These are phyloP conservation scores for Pseudozyma thailandica DNA, from an alignment of 1,284 basidiomycete genomes.

Conservation along the genomic window DNA sequence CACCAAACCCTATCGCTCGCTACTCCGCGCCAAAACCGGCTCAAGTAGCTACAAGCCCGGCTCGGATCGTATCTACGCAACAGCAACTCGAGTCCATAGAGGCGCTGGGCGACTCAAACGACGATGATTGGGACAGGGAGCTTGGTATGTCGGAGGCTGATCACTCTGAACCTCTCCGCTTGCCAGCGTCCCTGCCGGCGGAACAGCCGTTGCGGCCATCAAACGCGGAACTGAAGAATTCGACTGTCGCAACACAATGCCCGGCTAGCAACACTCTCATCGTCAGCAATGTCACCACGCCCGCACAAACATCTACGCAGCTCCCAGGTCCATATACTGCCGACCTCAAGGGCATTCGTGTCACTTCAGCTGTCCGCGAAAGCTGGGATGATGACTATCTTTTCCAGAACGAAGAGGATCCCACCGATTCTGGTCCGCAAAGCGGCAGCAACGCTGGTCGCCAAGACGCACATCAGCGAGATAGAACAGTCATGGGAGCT, in stretches of 20 bases:
- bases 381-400: slow-evolving; percentile 60
- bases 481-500: background rate
- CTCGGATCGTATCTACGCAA: background rate
- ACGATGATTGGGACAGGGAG: slow-evolving; percentile 42
- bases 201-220: slow-evolving; percentile 1
- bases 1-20: background rate
- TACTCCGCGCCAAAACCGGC: background rate
- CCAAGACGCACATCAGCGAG: background rate
- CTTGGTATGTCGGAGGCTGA: slow-evolving; percentile 32
- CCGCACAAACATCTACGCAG: background rate
- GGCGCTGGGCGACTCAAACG: slow-evolving; percentile 13
- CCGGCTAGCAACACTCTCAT: slow-evolving; percentile 6
- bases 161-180: slow-evolving; percentile 25
- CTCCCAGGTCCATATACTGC: slow-evolving; percentile 8
- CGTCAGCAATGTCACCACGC: slow-evolving; percentile 2
- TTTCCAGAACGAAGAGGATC: slow-evolving; percentile 45
- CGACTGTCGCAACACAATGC: background rate
- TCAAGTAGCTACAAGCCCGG: background rate
- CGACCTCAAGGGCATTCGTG: slow-evolving; percentile 34
- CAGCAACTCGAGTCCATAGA: background rate
- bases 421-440: slow-evolving; percentile 1
- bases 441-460: background rate
- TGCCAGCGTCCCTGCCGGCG: slow-evolving; percentile 9
- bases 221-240: background rate
- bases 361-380: slow-evolving; percentile 48